Percentiles rank a stretch among this genome's conserved stretches.
Conservation (phyloP, 805 yeast genomes). For the Pichia deserticola region DNA sequence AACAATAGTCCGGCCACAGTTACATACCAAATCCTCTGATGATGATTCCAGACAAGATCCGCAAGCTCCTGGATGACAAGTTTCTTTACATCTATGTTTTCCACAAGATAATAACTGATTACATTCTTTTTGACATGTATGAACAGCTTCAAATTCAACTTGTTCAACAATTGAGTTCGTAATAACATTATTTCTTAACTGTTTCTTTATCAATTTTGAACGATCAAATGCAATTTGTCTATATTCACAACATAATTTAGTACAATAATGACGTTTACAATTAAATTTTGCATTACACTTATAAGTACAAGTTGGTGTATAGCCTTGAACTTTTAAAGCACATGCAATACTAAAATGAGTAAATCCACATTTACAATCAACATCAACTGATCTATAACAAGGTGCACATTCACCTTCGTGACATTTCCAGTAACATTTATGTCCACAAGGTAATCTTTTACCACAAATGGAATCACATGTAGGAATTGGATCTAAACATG, state of each 20-base stretch:
- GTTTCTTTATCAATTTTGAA: conserved; percentile 44
- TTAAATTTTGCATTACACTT: conserved; percentile 69
- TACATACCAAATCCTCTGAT: conserved; percentile 70
- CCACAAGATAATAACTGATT: conserved; percentile 57
- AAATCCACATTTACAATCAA: conserved; percentile 57
- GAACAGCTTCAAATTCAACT: conserved; percentile 61
- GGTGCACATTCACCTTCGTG: conserved; percentile 71
- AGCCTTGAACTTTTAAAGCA: conserved; percentile 41
- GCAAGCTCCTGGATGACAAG: conserved; percentile 78
- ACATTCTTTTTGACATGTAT: conserved; percentile 65
- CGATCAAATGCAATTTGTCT: conserved; percentile 54
- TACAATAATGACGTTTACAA: conserved; percentile 77
- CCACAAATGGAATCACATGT: conserved; percentile 63
- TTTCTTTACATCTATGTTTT: conserved; percentile 55
- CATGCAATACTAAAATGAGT: conserved; percentile 59
- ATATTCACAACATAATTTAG: conserved; percentile 58
- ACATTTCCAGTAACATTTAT: conserved; percentile 57
- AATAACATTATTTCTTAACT: conserved; percentile 36
- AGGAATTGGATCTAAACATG: conserved; percentile 75
- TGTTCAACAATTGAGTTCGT: conserved; percentile 37
- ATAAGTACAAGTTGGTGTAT: conserved; percentile 53
- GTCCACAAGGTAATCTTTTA: conserved; percentile 65
- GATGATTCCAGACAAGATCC: conserved; percentile 74
- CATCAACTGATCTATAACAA: conserved; percentile 47
- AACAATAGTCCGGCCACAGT: conserved; percentile 72